Base-by-base conservation (phyloP, 2,329 filamentous ascomycete genomes). In the Microcera coccophila region DNA sequence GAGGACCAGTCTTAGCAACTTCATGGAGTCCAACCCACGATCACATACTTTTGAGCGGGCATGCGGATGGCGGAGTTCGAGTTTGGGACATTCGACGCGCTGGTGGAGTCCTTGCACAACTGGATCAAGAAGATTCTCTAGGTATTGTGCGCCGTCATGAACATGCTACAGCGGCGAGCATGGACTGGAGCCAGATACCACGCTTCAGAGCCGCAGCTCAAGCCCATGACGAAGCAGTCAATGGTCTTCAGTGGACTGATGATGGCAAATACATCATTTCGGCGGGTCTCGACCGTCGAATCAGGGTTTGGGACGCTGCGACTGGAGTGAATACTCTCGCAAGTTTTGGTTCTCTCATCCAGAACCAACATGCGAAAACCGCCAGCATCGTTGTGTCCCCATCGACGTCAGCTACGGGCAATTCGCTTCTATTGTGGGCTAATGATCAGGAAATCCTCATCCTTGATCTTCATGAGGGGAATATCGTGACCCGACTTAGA, bases 1-100 rank as follows among this genome's bases (percentile, higher is more conserved):
- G 79, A 28, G 82, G 81, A 0, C 80, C 83, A 4, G 76, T 89
- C 1, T 68, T 89, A 4, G 78, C 83, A 0, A 73, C 86, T 1
- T 76, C 82, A 4, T 97, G 93, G 93, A 91, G 87, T 43, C 90
- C 90, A 0, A 78, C 79, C 4, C 74, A 84, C 36, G 87, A 90
- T 36, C 79, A 95, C 58, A 72, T 94, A 4, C 76, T 97, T 3
- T 87, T 85, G 9, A 91, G 87, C 38, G 89, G 87, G 1, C 86
- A 88, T n/a, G 79, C 83, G 1, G 90, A 97, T 60, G 90, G 90
- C 16, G 84, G 81, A 9, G 81, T 90, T 3, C 80, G 90, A 17
- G 72, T 96, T 26, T 97, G 91, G 84, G 91, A 97, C 62, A 79
- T 96, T 19, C 78, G 91, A 3, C 82, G 87, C 22, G 86, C 87